Conservation (phyloP, 2,329 filamentous ascomycete genomes). For the Polychaeton citri region DNA sequence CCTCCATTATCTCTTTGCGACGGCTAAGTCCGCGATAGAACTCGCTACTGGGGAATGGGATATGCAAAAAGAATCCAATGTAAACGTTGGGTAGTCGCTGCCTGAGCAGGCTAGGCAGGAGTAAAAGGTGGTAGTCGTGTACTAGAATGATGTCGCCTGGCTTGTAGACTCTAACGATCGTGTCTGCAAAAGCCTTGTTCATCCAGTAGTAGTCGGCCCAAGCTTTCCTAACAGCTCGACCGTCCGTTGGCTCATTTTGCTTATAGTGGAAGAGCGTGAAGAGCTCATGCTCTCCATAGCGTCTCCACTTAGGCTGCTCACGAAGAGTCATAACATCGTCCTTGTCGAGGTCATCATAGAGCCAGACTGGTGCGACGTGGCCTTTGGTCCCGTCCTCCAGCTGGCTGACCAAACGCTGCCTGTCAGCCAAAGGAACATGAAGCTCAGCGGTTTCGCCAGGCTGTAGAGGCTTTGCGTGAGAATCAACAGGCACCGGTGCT, state of each 20-base stretch:
- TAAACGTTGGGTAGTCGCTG: conserved; percentile 80
- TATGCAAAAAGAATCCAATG: conserved; percentile 88
- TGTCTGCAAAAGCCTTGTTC: conserved; percentile 84
- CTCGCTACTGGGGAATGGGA: conserved; percentile 91
- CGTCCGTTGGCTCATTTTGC: conserved; percentile 79
- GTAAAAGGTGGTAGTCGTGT: conserved; percentile 86
- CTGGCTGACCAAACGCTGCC: conserved; percentile 59
- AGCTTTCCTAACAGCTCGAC: conserved; percentile 63
- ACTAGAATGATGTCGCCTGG: conserved; percentile 86
- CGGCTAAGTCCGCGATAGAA: conserved; percentile 80
- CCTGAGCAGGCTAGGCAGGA: conserved; percentile 77
- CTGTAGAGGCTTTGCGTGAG: conserved; percentile 25
- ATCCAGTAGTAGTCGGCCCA: conserved; percentile 91
- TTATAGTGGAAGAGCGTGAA: conserved; percentile 96
- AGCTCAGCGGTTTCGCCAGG: conserved; percentile 48
- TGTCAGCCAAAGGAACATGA: conserved; percentile 56
- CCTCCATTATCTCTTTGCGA: conserved; percentile 80
- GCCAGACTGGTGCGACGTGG: conserved; percentile 77
- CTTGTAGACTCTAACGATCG: conserved; percentile 77
- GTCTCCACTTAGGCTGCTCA: conserved; percentile 75
- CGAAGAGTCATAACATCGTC: conserved; percentile 55
- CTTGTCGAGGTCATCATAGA: conserved; percentile 62
- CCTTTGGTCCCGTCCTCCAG: conserved; percentile 61
- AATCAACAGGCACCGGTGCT: conserved; percentile 64
- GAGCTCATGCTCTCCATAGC: conserved; percentile 81